These are phyloP conservation scores for Chlorella ohadii DNA, from an alignment of 139 green algal species.

Conservation along the genomic window DNA sequence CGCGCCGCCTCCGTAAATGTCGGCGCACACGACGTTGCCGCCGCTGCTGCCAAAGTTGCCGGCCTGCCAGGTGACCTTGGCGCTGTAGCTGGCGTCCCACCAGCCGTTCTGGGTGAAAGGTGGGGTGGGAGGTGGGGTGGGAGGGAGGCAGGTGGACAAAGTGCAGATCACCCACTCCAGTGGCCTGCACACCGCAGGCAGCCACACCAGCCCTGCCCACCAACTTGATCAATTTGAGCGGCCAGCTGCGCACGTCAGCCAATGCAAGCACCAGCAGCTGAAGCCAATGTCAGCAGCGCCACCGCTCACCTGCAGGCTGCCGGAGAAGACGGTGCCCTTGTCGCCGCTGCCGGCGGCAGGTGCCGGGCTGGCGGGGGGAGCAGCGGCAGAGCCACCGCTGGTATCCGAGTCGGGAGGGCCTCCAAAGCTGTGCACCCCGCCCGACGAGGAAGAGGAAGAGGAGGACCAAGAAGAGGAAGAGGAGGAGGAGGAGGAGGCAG, in stretches of 20 bases:
- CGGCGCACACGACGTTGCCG: constrained; percentile 2
- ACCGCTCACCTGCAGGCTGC: background rate
- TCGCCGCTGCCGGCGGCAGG: background rate
- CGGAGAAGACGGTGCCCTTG: background rate
- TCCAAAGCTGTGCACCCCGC: background rate
- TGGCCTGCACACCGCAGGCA: no score
- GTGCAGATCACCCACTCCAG: no score
- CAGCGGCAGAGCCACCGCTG: background rate
- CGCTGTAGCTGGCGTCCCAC: constrained; percentile 6
- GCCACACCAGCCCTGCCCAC: no score
- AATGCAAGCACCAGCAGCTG: background rate
- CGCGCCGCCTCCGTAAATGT: background rate
- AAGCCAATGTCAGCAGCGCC: no score
- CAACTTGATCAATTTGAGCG: no score
- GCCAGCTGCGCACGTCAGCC: background rate
- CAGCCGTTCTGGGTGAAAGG: background rate
- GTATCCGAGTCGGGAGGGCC: background rate
- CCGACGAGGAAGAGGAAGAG: background rate
- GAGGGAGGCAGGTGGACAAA: background rate
- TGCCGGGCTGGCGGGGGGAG: background rate
- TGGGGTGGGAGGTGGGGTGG: background rate
- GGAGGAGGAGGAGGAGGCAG: background rate
- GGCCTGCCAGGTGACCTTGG: constrained; percentile 3
- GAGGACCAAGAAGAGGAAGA: background rate
- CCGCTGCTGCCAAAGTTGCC: constrained; percentile 9